A percentile compares a stretch with the other conserved stretches of the same genome.
Evolutionary conservation across 306 rosid genomes (phyloP).

Genomic region (Morella rubra): DNA sequence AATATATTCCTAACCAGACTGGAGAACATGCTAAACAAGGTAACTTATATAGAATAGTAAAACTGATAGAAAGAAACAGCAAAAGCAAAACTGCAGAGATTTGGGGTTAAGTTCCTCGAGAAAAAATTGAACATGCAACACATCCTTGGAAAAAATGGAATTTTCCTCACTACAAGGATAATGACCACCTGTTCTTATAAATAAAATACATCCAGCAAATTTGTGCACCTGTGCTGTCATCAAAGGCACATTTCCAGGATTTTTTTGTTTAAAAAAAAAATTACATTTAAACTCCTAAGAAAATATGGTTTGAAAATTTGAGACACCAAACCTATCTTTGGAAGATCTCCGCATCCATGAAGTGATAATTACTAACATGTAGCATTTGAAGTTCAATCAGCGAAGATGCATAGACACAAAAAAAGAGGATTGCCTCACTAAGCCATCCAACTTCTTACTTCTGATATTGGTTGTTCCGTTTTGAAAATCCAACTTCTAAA

Average conservation of each 20-base stretch:
- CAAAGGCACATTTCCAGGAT: not conserved
- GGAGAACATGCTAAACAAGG: not conserved
- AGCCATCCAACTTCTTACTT: not conserved
- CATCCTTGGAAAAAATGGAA: not conserved
- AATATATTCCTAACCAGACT: not conserved
- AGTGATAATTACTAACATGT: not conserved
- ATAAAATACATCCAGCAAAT: not conserved
- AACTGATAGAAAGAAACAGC: not conserved
- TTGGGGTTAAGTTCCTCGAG: not conserved
- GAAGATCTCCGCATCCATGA: not conserved
- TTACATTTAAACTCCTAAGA: not conserved
- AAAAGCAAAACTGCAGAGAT: not conserved
- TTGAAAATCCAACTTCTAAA: not conserved
- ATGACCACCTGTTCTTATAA: not conserved
- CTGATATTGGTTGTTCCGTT: not conserved
- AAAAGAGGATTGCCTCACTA: not conserved
- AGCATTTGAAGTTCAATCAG: not conserved
- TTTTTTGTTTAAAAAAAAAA: not conserved
- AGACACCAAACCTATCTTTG: not conserved
- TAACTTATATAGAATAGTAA: not conserved
- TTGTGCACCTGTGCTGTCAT: not conserved
- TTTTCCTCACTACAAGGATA: not conserved
- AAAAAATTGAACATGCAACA: not conserved
- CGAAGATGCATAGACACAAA: not conserved
- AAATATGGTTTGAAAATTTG: not conserved